A percentile compares a stretch with the other conserved stretches of the same genome.
phyloP scores from a whole-genome alignment of 2,329 filamentous ascomycete genomes.

The Monascus ruber region DNA sequence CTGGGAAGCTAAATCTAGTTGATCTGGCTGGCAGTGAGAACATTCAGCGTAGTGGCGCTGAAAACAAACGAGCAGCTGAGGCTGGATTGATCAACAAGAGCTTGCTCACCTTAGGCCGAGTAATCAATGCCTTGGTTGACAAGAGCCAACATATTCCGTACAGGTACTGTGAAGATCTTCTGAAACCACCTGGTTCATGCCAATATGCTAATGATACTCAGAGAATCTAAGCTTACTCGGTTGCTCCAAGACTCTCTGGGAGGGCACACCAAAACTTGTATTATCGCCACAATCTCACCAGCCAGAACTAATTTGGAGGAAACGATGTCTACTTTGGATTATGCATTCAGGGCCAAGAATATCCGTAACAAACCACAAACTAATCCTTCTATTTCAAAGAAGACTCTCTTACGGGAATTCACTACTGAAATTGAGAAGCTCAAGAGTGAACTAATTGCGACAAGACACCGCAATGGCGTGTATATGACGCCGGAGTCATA shows the following conservation, averaged over 20 bases:
- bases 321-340: constrained; percentile 95
- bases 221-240: constrained; percentile 92
- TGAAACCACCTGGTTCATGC: neutral
- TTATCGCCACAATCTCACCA: constrained; percentile 92
- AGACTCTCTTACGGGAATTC: constrained; percentile 80
- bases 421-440: constrained; percentile 87
- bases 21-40: constrained; percentile 97
- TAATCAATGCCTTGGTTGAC: constrained; percentile 96
- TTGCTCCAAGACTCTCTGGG: constrained; percentile 93
- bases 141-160: constrained; percentile 80
- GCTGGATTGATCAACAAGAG: constrained; percentile 98
- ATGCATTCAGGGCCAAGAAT: constrained; percentile 95
- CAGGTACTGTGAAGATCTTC: constrained; percentile 16
- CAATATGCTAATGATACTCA: constrained; percentile 29
- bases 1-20: constrained; percentile 90
- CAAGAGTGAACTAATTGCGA: constrained; percentile 86
- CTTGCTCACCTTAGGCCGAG: constrained; percentile 81
- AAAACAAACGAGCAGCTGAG: constrained; percentile 94
- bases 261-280: constrained; percentile 93
- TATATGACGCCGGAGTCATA: constrained; percentile 83
- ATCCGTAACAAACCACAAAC: constrained; percentile 96
- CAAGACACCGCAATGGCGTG: constrained; percentile 85
- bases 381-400: constrained; percentile 86
- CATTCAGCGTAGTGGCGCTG: constrained; percentile 89
- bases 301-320: constrained; percentile 93